Evolutionary conservation across 1,284 basidiomycete species (phyloP), one percentile per base, ranked within the genome.

Genomic region (Kalmanozyma brasiliensis): DNA sequence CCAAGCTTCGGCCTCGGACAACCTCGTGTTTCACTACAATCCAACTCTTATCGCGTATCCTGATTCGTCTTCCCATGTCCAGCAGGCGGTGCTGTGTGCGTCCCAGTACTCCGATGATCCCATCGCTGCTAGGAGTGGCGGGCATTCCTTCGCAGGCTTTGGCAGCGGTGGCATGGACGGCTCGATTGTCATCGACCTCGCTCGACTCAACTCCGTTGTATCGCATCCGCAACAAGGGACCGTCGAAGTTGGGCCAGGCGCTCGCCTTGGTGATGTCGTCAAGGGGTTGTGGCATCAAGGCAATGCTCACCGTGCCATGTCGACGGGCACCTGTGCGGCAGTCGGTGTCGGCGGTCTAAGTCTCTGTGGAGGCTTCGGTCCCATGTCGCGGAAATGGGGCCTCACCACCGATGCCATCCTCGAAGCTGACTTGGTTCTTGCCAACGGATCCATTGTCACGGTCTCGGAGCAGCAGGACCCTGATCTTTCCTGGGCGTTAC

Each of bases 271-370:
- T 3, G 83, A 83, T 46, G 75, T 84, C 13, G 78, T 78, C 24
- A 74, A 82, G 32, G 76, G 64, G 8, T 61, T 84, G 8, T 75
- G 79, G 63, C 34, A 52, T 3, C 57, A 77, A 23, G 44, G 32
- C 3, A 44, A 49, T 29, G 79, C 73, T 11, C 52, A 62, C 22
- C 59, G 76, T 13, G 83, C 68, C 8, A 67, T 83, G 47, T 64
- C 80, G 0, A 81, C 81, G n/a, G 83, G 83, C 1, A 78, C 76
- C 10, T 83, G 75, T 41, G 75, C 82, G 1, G 75, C 74, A 16
- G 82, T 83, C 24, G 83, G 83, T 8, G 67, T 78, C 7, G 80
- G 81, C 3, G 77, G 77, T 14, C 81, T 83, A 37, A 76, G 76
- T 9, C 68, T 76, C 14, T 83, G 77, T 46, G 82, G 81, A 42